Evolutionary conservation across 805 yeast species (phyloP).

Genomic region (Yamadazyma phyllophila): DNA sequence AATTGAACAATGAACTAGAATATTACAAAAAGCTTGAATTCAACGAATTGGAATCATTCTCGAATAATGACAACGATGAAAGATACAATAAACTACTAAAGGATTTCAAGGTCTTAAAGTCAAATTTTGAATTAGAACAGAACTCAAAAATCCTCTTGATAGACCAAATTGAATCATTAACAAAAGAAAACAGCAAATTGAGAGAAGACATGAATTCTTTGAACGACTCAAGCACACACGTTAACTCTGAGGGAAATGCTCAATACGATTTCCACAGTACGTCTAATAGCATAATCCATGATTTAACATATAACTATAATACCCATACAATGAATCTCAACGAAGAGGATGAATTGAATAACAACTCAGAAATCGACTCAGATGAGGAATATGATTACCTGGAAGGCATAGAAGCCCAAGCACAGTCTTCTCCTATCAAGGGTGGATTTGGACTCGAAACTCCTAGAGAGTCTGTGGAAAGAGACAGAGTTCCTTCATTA

Average conservation of each 20-base stretch:
- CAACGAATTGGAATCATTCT: slow-evolving; percentile 8
- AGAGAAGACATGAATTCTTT: slow-evolving; percentile 5
- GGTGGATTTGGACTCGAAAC: slow-evolving; percentile 15
- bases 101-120: slow-evolving; percentile 41
- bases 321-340: slow-evolving; percentile 25
- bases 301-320: slow-evolving; percentile 14
- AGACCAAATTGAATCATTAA: slow-evolving; percentile 52
- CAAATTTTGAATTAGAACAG: slow-evolving; percentile 52
- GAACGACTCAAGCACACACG: slow-evolving; percentile 4
- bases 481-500: slow-evolving; percentile 15
- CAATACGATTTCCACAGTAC: slow-evolving; percentile 2
- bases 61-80: slow-evolving; percentile 9
- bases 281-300: slow-evolving; percentile 8
- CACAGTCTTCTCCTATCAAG: slow-evolving; percentile 22
- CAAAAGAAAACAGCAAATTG: slow-evolving; percentile 28
- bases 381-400: slow-evolving; percentile 4
- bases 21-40: slow-evolving; percentile 15
- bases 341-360: slow-evolving; percentile 17
- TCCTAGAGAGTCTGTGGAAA: slow-evolving; percentile 2
- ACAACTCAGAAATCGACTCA: slow-evolving; percentile 7
- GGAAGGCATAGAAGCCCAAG: slow-evolving; percentile 9
- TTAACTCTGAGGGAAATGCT: slow-evolving; percentile 2
- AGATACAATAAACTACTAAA: slow-evolving; percentile 28
- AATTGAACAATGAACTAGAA: slow-evolving; percentile 19
- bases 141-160: slow-evolving; percentile 51